A percentile compares a stretch with the other conserved stretches of the same genome.
phyloP scores from a whole-genome alignment of 2,329 filamentous ascomycete genomes.

The Penicillium sp. region DNA sequence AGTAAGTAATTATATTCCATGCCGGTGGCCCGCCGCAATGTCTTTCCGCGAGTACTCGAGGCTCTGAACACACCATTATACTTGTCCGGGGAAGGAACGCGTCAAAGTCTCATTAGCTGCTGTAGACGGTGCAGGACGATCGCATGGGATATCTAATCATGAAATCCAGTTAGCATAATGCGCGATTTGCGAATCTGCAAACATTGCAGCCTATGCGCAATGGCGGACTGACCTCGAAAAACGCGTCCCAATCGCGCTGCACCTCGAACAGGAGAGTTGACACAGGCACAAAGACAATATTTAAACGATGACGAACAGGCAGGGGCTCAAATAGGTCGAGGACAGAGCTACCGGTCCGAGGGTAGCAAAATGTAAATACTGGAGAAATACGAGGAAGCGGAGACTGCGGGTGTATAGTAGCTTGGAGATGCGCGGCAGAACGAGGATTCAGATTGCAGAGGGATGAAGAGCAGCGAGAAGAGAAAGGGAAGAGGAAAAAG shows the following conservation, averaged over 20 bases:
- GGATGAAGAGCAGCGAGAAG: constrained; percentile 6
- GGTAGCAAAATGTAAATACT: constrained; percentile 22
- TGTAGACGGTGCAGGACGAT: not conserved
- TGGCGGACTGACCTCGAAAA: constrained; percentile 22
- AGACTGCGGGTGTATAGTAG: constrained; percentile 12
- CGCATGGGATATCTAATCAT: constrained; percentile 9
- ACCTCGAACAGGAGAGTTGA: constrained; percentile 18
- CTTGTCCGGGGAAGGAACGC: constrained; percentile 26
- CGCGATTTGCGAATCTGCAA: not conserved
- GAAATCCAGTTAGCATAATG: not conserved
- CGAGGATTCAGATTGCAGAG: constrained; percentile 9
- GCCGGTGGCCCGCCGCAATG: not conserved
- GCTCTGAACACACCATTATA: constrained; percentile 39
- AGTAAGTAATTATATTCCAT: constrained; percentile 25
- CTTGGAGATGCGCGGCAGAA: constrained; percentile 17
- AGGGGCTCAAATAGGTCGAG: constrained; percentile 11
- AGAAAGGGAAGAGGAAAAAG: constrained; percentile 19
- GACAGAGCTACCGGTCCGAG: not conserved
- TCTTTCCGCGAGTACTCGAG: not conserved
- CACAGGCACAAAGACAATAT: constrained; percentile 17
- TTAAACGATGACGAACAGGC: constrained; percentile 11
- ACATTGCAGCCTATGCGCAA: not conserved
- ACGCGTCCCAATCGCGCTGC: constrained; percentile 32
- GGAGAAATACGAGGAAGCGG: constrained; percentile 17
- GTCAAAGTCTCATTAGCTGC: constrained; percentile 33